Evolutionary conservation across 305 asterid genomes (phyloP), one percentile per base, ranked within the genome.

Genomic region (Ilex paraguariensis): DNA sequence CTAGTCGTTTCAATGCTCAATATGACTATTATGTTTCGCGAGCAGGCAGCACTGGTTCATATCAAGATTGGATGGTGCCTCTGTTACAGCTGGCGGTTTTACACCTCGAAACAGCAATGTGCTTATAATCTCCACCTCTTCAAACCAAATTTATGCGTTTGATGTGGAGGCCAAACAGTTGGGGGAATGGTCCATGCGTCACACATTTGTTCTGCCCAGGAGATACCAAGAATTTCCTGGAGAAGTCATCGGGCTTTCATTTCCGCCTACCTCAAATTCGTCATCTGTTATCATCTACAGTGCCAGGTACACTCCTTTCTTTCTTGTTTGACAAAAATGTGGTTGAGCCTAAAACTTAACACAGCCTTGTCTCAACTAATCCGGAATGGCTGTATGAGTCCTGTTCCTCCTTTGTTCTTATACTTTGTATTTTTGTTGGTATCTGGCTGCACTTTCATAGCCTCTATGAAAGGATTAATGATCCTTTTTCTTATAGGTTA

Each of bases 171-270:
- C 97, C 61, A 90, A 94, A 68, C 83, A 88, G 70, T 69, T 94
- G 75, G 95, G 97, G 31, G 95, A 90, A 69, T 94, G 98, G 99
- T 94, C 99, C 58, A 81, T 57, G 82, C 76, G 63, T 36, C 79
- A 90, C 62, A 84, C 99, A 2, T 86, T 78, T 76, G 77, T 89
- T 56, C 80, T 94, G 68, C 98, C 99, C 8, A 85, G 76, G 76
- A 82, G 90, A 73, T 94, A 82, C 67, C 97, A 84, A 76, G 99
- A 94, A 70, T 90, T 94, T 82, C 97, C 99, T 45, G 99, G 99
- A 60, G 99, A 88, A 78, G 99, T 94, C 52, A 88, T 85, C 51
- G 99, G 99, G 57, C 83, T 94, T 57, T 82, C 99, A 10, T 90
- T 94, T 78, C 87, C 75, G n/a, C 96, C 95, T 50, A 79, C 92